Evolutionary conservation across 2,329 filamentous ascomycete species (phyloP), one percentile per base, ranked within the genome.

Genomic region (Gremmenia infestans): DNA sequence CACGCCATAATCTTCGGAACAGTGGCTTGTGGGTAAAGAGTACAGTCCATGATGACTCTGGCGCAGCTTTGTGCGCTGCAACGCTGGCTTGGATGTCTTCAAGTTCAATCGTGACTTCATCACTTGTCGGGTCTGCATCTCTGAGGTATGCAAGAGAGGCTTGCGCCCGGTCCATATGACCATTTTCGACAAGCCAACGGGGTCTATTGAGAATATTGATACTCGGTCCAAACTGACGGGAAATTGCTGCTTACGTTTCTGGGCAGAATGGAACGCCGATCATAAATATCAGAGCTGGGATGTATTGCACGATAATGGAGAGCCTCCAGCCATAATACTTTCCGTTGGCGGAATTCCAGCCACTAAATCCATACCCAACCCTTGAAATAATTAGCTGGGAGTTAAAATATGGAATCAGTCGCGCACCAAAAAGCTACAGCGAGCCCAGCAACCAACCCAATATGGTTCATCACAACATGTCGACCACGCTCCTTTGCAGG

Each of bases 381-480:
- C 80, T 82, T 54, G 2, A 11, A 36, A 23, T 35, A 11, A 2
- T 28, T 19, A 43, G 52, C 61, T 50, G 59, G 46, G 17, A 36
- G 36, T 52, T 22, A 9, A 32, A 9, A 15, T 47, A 15, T 19
- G 15, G 5, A 35, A 40, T 4, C 46, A 36, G 11, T 2, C 22
- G 12, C 17, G 43, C 67, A 82, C 80, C 81, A 83, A 55, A 83
- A 80, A 0, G 80, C 81, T 5, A 65, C 63, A 1, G 80, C 79
- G 6, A 83, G 67, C 3, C 81, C 81, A 2, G 74, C 73, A 23
- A 83, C 76, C 56, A 84, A 78, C 3, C 81, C 81, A 46, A 82
- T 74, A 52, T 84, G 81, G 62, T 83, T 83, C 68, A 83, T 73
- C 9, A 82, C 79, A 1, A 84, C 80, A 56, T 80, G 80, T 57